Conservation (phyloP, 1,139 yeast species). For the Kurtzmaniella quercitrusa region DNA sequence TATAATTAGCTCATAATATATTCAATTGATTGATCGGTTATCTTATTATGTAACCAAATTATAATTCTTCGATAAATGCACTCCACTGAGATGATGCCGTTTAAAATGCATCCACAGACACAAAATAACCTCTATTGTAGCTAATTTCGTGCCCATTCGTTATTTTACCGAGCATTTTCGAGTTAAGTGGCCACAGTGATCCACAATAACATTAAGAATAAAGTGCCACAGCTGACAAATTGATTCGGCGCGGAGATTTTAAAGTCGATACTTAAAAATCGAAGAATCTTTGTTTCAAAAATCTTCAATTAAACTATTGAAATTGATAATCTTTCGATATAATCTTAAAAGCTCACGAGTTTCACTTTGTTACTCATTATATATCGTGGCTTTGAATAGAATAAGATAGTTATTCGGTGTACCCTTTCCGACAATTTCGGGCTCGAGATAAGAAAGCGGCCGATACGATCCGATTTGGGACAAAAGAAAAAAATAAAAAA, state of each 20-base stretch:
- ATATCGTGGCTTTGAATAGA: not conserved
- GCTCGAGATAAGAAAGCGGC: not conserved
- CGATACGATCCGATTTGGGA: not conserved
- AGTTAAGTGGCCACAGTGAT: not conserved
- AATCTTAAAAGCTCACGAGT: too few species aligned
- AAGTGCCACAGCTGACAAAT: not conserved
- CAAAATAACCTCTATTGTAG: not conserved
- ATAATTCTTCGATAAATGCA: too few species aligned
- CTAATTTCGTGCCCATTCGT: not conserved
- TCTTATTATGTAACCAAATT: too few species aligned
- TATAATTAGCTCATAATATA: too few species aligned
- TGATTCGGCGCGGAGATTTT: not conserved
- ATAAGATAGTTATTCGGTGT: not conserved
- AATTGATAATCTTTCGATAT: too few species aligned
- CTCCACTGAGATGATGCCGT: not conserved
- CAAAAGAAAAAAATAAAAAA: too few species aligned
- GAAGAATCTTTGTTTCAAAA: too few species aligned
- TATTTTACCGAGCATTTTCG: not conserved
- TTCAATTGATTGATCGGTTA: too few species aligned
- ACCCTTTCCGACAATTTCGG: not conserved
- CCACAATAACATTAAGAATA: not conserved
- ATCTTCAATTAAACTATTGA: too few species aligned
- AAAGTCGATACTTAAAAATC: not conserved
- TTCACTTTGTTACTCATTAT: not conserved
- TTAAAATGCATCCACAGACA: not conserved